Percentiles rank a stretch among this genome's conserved stretches.
These are phyloP conservation scores for Aureobasidium sp. DNA, from an alignment of 2,329 filamentous ascomycete genomes.

Conservation along the genomic window DNA sequence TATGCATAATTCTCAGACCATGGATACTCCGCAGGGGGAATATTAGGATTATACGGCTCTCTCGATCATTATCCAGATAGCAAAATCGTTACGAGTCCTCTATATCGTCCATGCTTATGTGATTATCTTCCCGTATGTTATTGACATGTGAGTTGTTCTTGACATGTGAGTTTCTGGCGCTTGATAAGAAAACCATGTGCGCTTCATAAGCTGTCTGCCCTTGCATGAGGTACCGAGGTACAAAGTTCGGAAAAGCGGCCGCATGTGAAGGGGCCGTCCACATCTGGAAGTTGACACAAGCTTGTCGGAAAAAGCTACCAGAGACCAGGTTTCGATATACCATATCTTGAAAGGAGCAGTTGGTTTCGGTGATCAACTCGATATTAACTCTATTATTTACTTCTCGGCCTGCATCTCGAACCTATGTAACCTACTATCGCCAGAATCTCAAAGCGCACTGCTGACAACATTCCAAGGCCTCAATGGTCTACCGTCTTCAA, in stretches of 20 bases:
- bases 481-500: constrained; percentile 77
- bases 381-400: too few relatives aligned
- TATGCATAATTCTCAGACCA: too few relatives aligned
- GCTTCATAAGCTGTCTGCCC: neutral
- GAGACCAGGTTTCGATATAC: too few relatives aligned
- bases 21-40: neutral
- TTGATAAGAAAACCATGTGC: neutral
- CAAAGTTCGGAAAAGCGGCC: neutral
- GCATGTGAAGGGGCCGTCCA: neutral
- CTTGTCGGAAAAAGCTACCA: too few relatives aligned
- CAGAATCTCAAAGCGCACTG: neutral
- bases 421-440: neutral
- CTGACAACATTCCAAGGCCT: constrained; percentile 65
- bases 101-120: neutral
- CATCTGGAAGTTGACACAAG: neutral
- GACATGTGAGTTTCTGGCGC: neutral
- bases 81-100: neutral
- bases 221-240: constrained; percentile 10
- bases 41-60: neutral
- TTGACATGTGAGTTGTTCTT: neutral
- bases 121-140: neutral
- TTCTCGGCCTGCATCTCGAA: too few relatives aligned
- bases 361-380: too few relatives aligned
- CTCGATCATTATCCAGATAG: neutral
- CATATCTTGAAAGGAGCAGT: too few relatives aligned